Evolutionary conservation across 768 basidiomycete genomes (phyloP), one percentile per base, ranked within the genome.

Genomic region (Gyrodon lividus): DNA sequence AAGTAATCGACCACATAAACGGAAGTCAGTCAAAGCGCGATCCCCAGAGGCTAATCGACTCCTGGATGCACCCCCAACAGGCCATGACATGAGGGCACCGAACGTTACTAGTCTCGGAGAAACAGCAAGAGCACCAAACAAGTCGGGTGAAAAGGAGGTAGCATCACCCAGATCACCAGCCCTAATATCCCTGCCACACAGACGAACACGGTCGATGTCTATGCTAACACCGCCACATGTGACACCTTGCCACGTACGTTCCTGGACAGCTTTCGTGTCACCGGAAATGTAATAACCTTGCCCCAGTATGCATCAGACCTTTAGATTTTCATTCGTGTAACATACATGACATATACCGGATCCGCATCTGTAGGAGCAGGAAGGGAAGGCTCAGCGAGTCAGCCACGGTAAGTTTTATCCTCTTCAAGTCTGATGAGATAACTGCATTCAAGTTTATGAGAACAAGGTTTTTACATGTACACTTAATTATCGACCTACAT

Each of bases 201-300:
- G 67, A 47, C 67, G 67, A 17, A 56, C 69, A 26, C 65, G 35
- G 30, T 69, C 67, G 0, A 53, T 69, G 64, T 50, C 67, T 3
- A 65, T 55, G 53, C 59, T 66, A 38, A 55, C 46, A 2, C 55
- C 66, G 4, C 56, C 64, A 10, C 46, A 60, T 24, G 40, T 48
- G 8, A 38, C 51, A 16, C 53, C 55, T 17, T 23, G 59, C 35
- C 59, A 26, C 14, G 62, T 65, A 26, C 42, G 64, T 60, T 9
- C 12, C 13, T 9, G 19, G 41, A 20, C 7, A 3, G 17, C 33
- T 5, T 43, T 16, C 19, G 6, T 12, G 16, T 10, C n/a, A 10
- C 30, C 8, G 22, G 5, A 24, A 9, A 7, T n/a, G 37, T 14
- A 26, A 47, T 61, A 4, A 61, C 53, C 7, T 6, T 23, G 8